Conservation (phyloP, 345 rosid species). For the Fremontodendron californicum region DNA sequence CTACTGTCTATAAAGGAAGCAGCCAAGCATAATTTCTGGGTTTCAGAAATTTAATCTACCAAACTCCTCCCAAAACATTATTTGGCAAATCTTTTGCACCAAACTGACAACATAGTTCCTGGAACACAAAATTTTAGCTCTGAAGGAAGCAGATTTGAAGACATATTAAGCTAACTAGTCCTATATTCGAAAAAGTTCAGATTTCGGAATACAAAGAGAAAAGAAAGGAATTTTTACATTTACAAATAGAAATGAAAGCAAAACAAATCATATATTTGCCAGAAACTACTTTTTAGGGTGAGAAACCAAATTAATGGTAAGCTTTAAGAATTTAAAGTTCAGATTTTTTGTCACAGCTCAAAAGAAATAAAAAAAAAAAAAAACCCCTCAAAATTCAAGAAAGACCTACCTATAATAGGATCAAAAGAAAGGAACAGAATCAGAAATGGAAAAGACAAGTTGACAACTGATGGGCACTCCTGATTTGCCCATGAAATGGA, state of each 20-base stretch:
- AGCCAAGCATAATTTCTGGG: background rate
- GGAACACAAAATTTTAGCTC: background rate
- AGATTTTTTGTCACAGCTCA: background rate
- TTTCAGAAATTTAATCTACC: background rate
- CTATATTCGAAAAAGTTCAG: background rate
- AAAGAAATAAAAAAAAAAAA: background rate
- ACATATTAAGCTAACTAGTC: constrained; percentile 3
- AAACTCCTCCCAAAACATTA: background rate
- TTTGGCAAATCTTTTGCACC: background rate
- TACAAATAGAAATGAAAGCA: background rate
- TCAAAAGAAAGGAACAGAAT: background rate
- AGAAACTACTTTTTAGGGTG: background rate
- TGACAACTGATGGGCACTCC: constrained; percentile 6
- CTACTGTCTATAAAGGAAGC: background rate
- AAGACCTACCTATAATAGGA: background rate
- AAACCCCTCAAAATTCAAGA: background rate
- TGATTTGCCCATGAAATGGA: constrained; percentile 9
- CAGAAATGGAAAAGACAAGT: background rate
- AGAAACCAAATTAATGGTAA: background rate
- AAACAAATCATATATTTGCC: background rate
- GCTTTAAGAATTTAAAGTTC: background rate
- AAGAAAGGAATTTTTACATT: background rate
- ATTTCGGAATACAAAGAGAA: background rate
- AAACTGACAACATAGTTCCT: background rate
- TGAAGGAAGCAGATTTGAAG: constrained; percentile 4